These are phyloP conservation scores for Zygoascus sp. DNA, from an alignment of 1,139 yeast species.

Conservation along the genomic window DNA sequence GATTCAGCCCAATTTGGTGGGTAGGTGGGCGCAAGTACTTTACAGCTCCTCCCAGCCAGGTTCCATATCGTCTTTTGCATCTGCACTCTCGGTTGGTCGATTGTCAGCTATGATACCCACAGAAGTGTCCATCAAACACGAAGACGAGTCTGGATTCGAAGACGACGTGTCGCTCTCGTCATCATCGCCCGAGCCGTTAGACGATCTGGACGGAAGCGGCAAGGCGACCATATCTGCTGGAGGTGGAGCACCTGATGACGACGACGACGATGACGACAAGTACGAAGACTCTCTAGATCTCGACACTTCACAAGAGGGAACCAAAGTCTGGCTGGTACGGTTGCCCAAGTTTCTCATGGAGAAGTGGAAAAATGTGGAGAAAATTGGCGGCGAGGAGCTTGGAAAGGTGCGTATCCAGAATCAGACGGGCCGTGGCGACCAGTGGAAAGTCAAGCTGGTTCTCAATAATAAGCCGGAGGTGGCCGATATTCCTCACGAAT, in stretches of 20 bases:
- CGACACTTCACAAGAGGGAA: conserved; percentile 34
- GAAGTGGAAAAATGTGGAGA: conserved; percentile 65
- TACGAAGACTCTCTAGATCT: conserved; percentile 42
- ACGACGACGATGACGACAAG: conserved; percentile 34
- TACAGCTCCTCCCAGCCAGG: neutral
- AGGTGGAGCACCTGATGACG: too few relatives aligned
- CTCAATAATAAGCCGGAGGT: conserved; percentile 40
- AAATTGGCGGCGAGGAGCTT: conserved; percentile 60
- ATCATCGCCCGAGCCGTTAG: conserved; percentile 24
- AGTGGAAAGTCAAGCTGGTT: conserved; percentile 36
- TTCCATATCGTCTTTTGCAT: neutral
- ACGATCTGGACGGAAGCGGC: conserved; percentile 7
- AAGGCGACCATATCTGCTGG: conserved; percentile 19
- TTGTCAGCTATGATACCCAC: neutral
- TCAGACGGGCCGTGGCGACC: conserved; percentile 24
- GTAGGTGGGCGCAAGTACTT: too few relatives aligned
- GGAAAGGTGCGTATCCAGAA: conserved; percentile 76
- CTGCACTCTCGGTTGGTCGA: too few relatives aligned
- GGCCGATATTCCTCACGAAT: conserved; percentile 70
- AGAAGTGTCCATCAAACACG: conserved; percentile 10
- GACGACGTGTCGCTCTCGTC: conserved; percentile 37
- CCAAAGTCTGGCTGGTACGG: conserved; percentile 86
- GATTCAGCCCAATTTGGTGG: too few relatives aligned
- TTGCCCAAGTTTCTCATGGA: conserved; percentile 84
- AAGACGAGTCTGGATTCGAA: conserved; percentile 26